phyloP scores from a whole-genome alignment of 2,329 filamentous ascomycete species.

The Colletotrichum falcatum region DNA sequence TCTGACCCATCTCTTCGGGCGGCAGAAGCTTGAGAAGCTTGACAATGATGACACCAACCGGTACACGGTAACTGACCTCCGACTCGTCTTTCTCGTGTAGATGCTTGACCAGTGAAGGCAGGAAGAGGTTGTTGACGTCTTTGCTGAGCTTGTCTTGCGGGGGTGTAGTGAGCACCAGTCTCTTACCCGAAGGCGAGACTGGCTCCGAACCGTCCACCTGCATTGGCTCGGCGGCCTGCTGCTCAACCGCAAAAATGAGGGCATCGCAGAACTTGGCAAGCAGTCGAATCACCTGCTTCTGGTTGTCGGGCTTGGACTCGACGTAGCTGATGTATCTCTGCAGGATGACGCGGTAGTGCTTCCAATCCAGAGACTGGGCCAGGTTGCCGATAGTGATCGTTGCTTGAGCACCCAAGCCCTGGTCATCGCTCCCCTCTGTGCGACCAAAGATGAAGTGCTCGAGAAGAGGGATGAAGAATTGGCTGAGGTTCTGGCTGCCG shows the following conservation, averaged over 20 bases:
- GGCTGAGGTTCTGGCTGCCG: constrained; percentile 81
- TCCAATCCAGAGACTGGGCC: constrained; percentile 85
- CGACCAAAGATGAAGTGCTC: constrained; percentile 95
- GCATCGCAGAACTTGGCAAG: constrained; percentile 86
- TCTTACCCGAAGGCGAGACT: constrained; percentile 45
- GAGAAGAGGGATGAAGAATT: constrained; percentile 89
- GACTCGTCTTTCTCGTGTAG: constrained; percentile 95
- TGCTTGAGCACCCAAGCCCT: constrained; percentile 88
- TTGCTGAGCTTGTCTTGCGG: constrained; percentile 73
- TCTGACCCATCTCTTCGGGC: constrained; percentile 75
- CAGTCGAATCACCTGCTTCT: constrained; percentile 87
- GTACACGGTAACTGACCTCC: constrained; percentile 91
- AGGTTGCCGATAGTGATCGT: constrained; percentile 83
- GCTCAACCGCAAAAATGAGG: constrained; percentile 66
- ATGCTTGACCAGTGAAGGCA: constrained; percentile 84
- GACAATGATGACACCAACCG: constrained; percentile 88
- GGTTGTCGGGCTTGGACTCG: constrained; percentile 81
- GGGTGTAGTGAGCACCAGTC: constrained; percentile 75
- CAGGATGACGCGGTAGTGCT: constrained; percentile 87
- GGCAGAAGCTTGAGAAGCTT: constrained; percentile 88
- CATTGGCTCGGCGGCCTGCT: constrained; percentile 54
- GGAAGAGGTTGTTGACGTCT: constrained; percentile 79
- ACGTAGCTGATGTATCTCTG: constrained; percentile 87
- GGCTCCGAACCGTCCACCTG: constrained; percentile 53
- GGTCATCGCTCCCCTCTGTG: constrained; percentile 78